Evolutionary conservation across 2,329 filamentous ascomycete genomes (phyloP).

Genomic region (Neopestalotiopsis sp.): DNA sequence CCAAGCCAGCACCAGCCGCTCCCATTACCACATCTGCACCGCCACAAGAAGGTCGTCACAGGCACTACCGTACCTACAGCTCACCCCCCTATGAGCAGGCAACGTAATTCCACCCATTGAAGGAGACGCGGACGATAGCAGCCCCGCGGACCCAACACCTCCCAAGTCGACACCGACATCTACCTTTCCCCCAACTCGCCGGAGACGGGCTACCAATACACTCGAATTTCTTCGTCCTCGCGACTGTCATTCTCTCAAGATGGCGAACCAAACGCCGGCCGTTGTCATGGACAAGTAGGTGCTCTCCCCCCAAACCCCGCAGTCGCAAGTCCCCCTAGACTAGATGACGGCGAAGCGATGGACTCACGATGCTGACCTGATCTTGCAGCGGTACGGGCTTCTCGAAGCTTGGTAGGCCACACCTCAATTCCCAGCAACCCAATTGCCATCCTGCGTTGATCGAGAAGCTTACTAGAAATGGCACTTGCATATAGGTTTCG

Average conservation of each 20-base stretch:
- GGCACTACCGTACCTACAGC: neutral
- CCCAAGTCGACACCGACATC: neutral
- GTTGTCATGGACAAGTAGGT: conserved; percentile 99
- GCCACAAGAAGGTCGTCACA: conserved; percentile 19
- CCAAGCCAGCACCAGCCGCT: neutral
- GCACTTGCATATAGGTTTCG: conserved; percentile 72
- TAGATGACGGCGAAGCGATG: too few relatives aligned
- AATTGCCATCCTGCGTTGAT: conserved; percentile 17
- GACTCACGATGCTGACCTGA: conserved; percentile 42
- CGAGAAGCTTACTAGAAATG: conserved; percentile 2
- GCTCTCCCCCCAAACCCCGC: conserved; percentile 34
- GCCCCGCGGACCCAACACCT: conserved; percentile 8
- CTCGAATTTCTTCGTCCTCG: neutral
- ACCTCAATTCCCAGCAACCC: neutral
- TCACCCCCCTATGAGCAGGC: conserved; percentile 12
- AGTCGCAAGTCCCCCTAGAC: conserved; percentile 21
- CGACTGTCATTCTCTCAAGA: conserved; percentile 49
- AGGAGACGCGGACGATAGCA: conserved; percentile 10
- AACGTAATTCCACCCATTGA: neutral
- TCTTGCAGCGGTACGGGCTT: conserved; percentile 91
- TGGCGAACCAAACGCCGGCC: conserved; percentile 99
- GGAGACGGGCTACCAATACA: conserved; percentile 9
- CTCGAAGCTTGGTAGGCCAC: conserved; percentile 88
- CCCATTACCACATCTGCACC: conserved; percentile 6
- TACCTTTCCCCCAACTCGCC: neutral